phyloP scores from a whole-genome alignment of 345 rosid genomes.

The Eutrema heterophyllum region DNA sequence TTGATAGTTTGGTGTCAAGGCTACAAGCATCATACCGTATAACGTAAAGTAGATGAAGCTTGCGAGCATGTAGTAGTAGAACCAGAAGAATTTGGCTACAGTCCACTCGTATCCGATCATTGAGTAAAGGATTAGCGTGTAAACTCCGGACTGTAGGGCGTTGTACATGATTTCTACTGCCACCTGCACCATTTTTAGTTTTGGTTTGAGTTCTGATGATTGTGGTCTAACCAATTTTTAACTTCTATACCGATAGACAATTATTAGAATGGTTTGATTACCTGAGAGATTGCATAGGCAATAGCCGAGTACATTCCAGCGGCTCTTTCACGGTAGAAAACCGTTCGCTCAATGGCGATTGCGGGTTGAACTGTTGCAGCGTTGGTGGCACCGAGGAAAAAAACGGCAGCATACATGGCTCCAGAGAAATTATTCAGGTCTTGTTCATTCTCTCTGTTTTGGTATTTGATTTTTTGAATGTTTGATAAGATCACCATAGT shows the following conservation, averaged over 20 bases:
- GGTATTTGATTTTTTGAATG: not conserved
- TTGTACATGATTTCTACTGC: conserved; percentile 59
- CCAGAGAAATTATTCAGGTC: conserved; percentile 65
- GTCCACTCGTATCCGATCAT: conserved; percentile 79
- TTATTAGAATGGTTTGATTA: not conserved
- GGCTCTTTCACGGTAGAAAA: conserved; percentile 79
- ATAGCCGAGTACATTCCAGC: conserved; percentile 86
- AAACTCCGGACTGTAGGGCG: conserved; percentile 45
- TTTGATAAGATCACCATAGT: not conserved
- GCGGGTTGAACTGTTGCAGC: conserved; percentile 58
- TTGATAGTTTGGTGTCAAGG: conserved; percentile 69
- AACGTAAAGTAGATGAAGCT: conserved; percentile 66
- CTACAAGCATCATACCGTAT: conserved; percentile 77
- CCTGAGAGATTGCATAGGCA: conserved; percentile 87
- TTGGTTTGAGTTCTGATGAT: not conserved
- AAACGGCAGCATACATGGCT: conserved; percentile 59
- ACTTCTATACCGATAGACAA: too few relatives aligned
- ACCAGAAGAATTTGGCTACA: conserved; percentile 44
- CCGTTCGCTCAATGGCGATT: conserved; percentile 65
- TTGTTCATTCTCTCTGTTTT: conserved; percentile 46
- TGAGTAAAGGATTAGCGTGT: conserved; percentile 54
- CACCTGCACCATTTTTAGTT: conserved; percentile 45
- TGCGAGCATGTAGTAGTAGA: conserved; percentile 55
- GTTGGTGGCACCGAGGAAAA: conserved; percentile 70
- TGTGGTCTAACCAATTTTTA: not conserved